Percentiles rank a stretch among this genome's conserved stretches.
phyloP scores from a whole-genome alignment of 2,329 filamentous ascomycete species.

The Phaeophleospora eucalypticola region DNA sequence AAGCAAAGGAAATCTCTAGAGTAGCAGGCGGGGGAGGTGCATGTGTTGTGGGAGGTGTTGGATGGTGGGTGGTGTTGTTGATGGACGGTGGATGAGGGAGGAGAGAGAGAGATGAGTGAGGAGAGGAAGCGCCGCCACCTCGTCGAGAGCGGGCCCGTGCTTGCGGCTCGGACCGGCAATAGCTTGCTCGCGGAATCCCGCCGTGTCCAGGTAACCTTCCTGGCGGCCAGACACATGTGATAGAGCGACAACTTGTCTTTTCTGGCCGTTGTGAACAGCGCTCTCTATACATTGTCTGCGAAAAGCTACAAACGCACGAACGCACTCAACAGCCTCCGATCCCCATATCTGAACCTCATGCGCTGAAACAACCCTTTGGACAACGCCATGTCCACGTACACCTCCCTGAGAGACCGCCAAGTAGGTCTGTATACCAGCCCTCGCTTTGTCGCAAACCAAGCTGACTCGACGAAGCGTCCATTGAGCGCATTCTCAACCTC shows the following conservation, averaged over 20 bases:
- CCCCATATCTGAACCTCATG: slow-evolving; percentile 26
- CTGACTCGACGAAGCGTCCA: slow-evolving; percentile 59
- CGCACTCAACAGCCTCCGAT: no score
- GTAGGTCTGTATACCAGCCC: slow-evolving; percentile 52
- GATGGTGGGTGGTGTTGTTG: slow-evolving; percentile 2
- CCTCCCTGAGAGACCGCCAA: slow-evolving; percentile 66
- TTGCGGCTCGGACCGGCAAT: no score
- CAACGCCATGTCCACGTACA: slow-evolving; percentile 51
- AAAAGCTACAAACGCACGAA: not conserved
- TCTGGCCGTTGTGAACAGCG: not conserved
- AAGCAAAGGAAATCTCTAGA: slow-evolving; percentile 6
- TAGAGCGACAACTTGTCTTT: not conserved
- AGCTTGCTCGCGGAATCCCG: no score
- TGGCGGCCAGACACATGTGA: not conserved
- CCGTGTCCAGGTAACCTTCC: no score
- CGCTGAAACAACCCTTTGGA: slow-evolving; percentile 28
- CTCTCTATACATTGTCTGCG: not conserved
- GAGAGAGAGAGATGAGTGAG: not conserved
- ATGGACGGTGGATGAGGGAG: slow-evolving; percentile 5
- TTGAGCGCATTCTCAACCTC: slow-evolving; percentile 92
- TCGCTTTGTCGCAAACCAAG: slow-evolving; percentile 14
- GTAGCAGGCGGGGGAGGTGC: slow-evolving; percentile 8
- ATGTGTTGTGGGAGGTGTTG: slow-evolving; percentile 6
- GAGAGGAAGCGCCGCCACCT: no score
- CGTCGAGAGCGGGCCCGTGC: no score